Conservation (phyloP, 257 asterid species). For the Linderniella brevidens region DNA sequence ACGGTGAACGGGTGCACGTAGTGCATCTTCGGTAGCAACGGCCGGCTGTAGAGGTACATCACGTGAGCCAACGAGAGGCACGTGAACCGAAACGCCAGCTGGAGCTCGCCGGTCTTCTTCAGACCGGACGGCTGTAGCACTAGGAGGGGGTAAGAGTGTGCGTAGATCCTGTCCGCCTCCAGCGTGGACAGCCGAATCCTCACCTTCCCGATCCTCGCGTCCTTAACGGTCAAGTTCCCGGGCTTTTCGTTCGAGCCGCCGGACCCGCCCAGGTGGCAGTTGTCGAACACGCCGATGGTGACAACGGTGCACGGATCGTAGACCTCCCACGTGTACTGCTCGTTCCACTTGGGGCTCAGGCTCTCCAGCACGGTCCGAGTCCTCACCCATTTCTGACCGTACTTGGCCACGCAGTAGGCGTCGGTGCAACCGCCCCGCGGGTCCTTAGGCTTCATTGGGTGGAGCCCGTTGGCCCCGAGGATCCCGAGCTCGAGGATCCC, state of each 20-base stretch:
- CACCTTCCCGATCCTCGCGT: conserved; percentile 33
- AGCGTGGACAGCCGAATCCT: conserved; percentile 49
- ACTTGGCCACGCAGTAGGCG: conserved; percentile 61
- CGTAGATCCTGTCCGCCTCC: conserved; percentile 40
- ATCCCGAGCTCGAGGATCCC: conserved; percentile 62
- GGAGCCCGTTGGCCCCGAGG: conserved; percentile 41
- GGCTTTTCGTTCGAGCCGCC: conserved; percentile 19
- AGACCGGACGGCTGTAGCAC: conserved; percentile 38
- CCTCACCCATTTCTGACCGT: conserved; percentile 55
- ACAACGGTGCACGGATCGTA: conserved; percentile 54
- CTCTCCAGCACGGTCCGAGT: conserved; percentile 40
- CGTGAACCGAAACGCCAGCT: conserved; percentile 44
- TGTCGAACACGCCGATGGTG: conserved; percentile 47
- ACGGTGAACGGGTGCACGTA: conserved; percentile 47
- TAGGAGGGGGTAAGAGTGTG: conserved; percentile 48
- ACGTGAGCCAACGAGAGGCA: conserved; percentile 34
- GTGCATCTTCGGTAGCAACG: conserved; percentile 59
- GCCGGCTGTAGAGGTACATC: conserved; percentile 31
- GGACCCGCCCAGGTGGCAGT: conserved; percentile 22
- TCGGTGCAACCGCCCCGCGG: conserved; percentile 18
- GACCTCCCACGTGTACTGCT: conserved; percentile 68
- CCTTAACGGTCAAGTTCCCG: conserved; percentile 14
- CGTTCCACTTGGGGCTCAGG: conserved; percentile 48
- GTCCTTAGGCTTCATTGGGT: conserved; percentile 26
- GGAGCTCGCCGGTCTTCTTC: conserved; percentile 60